phyloP scores from a whole-genome alignment of 208 protist species.

The Crithidia thermophila region DNA sequence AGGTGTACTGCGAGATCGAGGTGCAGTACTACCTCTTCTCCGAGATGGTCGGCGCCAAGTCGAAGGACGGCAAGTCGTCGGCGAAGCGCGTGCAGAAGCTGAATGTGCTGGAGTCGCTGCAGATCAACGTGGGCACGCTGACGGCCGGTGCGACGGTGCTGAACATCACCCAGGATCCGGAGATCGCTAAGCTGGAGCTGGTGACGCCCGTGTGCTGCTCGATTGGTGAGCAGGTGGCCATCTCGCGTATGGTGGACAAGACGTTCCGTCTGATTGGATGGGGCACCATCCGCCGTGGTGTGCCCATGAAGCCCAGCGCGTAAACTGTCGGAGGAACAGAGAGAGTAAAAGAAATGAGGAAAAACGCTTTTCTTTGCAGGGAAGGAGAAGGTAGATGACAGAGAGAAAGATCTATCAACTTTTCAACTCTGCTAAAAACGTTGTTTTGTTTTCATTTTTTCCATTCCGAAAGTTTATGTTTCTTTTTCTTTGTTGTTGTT shows the following conservation, averaged over 20 bases:
- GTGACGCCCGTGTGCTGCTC: slow-evolving; percentile 97
- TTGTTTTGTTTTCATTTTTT: no score
- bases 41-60: slow-evolving; percentile 94
- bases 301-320: slow-evolving; percentile 56
- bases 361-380: slow-evolving; percentile 5
- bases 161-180: slow-evolving; percentile 89
- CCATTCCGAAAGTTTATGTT: no score
- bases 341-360: neutral
- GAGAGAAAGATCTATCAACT: no score
- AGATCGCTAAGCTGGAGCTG: slow-evolving; percentile 97
- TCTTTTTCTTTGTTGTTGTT: no score
- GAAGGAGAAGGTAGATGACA: no score
- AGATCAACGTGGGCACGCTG: slow-evolving; percentile 99
- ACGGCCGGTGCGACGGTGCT: slow-evolving; percentile 97
- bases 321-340: neutral
- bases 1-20: slow-evolving; percentile 98
- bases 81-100: slow-evolving; percentile 95
- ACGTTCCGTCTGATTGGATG: slow-evolving; percentile 98
- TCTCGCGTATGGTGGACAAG: slow-evolving; percentile 97
- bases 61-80: slow-evolving; percentile 51
- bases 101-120: slow-evolving; percentile 96
- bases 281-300: slow-evolving; percentile 87
- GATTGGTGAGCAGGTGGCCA: slow-evolving; percentile 97
- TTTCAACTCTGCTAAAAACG: no score
- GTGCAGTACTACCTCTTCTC: slow-evolving; percentile 98